Conservation (phyloP, 176 grass and related monocot species). For the Oryza meridionalis region DNA sequence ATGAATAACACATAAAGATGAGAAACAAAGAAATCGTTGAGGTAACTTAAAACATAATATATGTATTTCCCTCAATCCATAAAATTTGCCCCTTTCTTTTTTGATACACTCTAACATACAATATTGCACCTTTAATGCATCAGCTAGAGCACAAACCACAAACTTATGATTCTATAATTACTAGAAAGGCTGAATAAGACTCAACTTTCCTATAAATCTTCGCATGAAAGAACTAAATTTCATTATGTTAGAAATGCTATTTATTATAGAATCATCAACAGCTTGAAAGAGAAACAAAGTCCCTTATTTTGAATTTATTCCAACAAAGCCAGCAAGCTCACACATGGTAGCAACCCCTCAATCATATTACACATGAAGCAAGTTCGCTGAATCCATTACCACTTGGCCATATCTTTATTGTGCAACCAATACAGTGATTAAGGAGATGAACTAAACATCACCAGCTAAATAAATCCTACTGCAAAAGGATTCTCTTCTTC, state of each 20-base stretch:
- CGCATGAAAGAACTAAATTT: neutral
- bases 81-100: neutral
- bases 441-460: constrained; percentile 11
- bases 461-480: neutral
- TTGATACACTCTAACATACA: neutral
- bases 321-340: neutral
- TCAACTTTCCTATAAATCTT: neutral
- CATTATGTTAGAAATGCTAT: neutral
- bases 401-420: neutral
- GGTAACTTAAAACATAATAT: constrained; percentile 22
- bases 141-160: neutral
- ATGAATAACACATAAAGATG: neutral
- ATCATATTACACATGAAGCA: neutral
- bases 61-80: neutral
- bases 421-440: neutral
- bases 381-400: neutral
- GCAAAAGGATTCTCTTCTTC: neutral
- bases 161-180: neutral
- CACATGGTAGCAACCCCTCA: neutral
- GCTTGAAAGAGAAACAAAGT: no score
- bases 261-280: no score
- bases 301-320: neutral
- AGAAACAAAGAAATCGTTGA: neutral
- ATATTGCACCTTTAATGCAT: neutral
- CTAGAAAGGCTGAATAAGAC: neutral